Conservation (phyloP, 805 yeast genomes). For the Cyberlindnera bimundalis region DNA sequence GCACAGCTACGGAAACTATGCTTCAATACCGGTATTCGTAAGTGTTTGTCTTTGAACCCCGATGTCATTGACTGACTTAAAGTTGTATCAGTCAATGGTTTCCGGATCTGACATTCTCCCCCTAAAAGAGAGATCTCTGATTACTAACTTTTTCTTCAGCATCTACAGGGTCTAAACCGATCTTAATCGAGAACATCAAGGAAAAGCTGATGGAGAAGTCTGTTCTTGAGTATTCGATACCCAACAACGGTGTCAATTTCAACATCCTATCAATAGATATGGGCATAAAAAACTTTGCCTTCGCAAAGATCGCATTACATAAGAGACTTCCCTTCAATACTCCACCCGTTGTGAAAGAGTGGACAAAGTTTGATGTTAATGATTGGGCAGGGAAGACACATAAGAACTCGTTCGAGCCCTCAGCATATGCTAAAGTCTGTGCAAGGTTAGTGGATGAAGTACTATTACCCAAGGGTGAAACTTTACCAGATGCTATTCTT, state of each 20-base stretch:
- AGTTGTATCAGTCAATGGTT: no score
- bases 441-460: constrained; percentile 27
- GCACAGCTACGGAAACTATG: constrained; percentile 16
- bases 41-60: no score
- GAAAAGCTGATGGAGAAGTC: constrained; percentile 7
- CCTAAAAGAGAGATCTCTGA: no score
- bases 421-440: constrained; percentile 24
- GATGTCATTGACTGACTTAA: no score
- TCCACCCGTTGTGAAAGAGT: constrained; percentile 29
- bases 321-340: constrained; percentile 21
- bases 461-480: constrained; percentile 18
- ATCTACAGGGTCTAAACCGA: constrained; percentile 17
- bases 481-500: constrained; percentile 39
- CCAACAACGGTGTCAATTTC: constrained; percentile 21
- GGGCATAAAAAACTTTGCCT: constrained; percentile 37
- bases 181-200: constrained; percentile 7
- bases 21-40: constrained; percentile 18
- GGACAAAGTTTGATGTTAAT: constrained; percentile 34
- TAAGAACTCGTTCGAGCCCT: constrained; percentile 23
- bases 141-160: constrained; percentile 8
- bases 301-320: constrained; percentile 26
- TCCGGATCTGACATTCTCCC: no score
- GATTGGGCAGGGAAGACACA: constrained; percentile 14
- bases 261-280: constrained; percentile 34
- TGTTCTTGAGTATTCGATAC: constrained; percentile 13